phyloP scores from a whole-genome alignment of 192 early-diverging fungal genomes.

The Coemansia furcata region DNA sequence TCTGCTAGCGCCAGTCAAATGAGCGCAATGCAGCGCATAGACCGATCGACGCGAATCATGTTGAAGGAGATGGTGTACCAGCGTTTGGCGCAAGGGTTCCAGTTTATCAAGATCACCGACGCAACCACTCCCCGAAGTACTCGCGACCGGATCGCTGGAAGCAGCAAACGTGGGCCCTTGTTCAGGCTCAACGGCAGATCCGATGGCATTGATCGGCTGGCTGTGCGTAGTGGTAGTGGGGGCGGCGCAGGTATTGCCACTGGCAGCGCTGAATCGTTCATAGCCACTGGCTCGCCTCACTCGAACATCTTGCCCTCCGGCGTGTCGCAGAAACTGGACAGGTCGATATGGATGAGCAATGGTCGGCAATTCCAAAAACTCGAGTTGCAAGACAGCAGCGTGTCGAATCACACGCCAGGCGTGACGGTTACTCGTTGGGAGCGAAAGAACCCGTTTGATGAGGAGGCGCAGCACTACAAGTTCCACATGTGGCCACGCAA shows the following conservation, averaged over 20 bases:
- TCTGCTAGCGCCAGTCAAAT: not conserved
- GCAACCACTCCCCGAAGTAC: not conserved
- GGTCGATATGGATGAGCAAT: conserved; percentile 74
- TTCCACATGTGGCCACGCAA: conserved; percentile 84
- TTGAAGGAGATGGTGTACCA: conserved; percentile 84
- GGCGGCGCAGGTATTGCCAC: not conserved
- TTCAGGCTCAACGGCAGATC: conserved; percentile 8
- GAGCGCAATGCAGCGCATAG: conserved; percentile 13
- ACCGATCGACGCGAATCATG: conserved; percentile 54
- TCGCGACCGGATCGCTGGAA: not conserved
- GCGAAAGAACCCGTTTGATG: conserved; percentile 61
- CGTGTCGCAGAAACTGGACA: conserved; percentile 11
- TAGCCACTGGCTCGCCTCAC: not conserved
- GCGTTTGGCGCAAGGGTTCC: conserved; percentile 91
- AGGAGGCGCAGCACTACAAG: conserved; percentile 62
- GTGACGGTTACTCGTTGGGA: conserved; percentile 79
- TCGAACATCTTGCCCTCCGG: conserved; percentile 6
- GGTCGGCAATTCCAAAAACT: conserved; percentile 89
- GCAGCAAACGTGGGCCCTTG: not conserved
- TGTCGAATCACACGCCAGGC: conserved; percentile 69
- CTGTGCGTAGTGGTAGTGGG: conserved; percentile 4
- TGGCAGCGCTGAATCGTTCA: not conserved
- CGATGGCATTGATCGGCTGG: not conserved
- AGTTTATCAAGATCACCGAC: conserved; percentile 64
- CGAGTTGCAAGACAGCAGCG: conserved; percentile 60